A percentile compares a stretch with the other conserved stretches of the same genome.
Conservation (phyloP, 1,139 yeast species). For the Kodamaea alishanica region DNA sequence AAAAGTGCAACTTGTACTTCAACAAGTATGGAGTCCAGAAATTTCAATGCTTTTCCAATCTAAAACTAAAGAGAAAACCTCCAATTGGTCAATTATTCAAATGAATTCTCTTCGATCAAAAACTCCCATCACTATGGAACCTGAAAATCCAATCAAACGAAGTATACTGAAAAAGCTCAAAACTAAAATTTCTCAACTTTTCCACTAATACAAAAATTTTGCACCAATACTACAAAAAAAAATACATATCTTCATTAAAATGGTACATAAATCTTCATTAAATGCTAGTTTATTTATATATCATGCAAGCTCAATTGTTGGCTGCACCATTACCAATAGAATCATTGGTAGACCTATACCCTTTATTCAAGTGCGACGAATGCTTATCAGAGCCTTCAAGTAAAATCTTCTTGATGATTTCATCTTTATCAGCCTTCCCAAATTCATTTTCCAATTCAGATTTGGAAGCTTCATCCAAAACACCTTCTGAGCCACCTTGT, state of each 20-base stretch:
- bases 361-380: constrained; percentile 9
- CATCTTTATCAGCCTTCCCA: constrained; percentile 49
- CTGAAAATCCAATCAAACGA: too few relatives aligned
- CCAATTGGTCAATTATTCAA: constrained; percentile 13
- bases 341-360: constrained; percentile 29
- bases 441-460: constrained; percentile 63
- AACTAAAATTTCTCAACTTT: too few relatives aligned
- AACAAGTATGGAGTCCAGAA: constrained; percentile 19
- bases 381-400: constrained; percentile 51
- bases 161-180: too few relatives aligned
- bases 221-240: too few relatives aligned
- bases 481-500: constrained; percentile 69
- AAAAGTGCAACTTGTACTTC: constrained; percentile 16
- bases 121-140: too few relatives aligned
- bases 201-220: too few relatives aligned
- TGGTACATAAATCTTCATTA: constrained; percentile 1
- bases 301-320: constrained; percentile 19
- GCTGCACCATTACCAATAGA: constrained; percentile 34
- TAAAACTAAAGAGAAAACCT: constrained; percentile 3
- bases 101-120: neutral
- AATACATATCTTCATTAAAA: too few relatives aligned
- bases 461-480: constrained; percentile 69
- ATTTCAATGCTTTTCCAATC: constrained; percentile 14
- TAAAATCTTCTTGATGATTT: constrained; percentile 52
- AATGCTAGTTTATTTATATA: neutral